A percentile compares a stretch with the other conserved stretches of the same genome.
Conservation (phyloP, 225 moss, liverwort and hornwort species). For the Pseudoscleropodium purum region DNA sequence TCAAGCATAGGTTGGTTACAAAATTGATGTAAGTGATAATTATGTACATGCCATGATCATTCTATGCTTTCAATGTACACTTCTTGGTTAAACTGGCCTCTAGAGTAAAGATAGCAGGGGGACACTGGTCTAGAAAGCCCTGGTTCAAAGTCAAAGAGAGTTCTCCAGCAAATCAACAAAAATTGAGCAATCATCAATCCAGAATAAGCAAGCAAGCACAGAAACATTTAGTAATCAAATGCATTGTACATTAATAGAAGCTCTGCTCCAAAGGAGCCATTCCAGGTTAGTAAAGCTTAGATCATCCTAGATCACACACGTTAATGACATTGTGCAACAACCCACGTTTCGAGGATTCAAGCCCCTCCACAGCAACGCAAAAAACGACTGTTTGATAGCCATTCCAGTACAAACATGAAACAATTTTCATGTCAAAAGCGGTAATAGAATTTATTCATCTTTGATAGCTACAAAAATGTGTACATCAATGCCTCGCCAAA, state of each 20-base stretch:
- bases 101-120: too few relatives aligned
- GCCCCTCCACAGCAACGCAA: neutral
- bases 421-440: neutral
- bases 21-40: too few relatives aligned
- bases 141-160: too few relatives aligned
- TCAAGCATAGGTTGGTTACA: too few relatives aligned
- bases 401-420: neutral
- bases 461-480: neutral
- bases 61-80: too few relatives aligned
- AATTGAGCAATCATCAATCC: neutral
- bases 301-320: neutral
- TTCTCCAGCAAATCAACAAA: neutral
- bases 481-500: neutral
- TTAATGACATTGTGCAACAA: neutral
- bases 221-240: neutral
- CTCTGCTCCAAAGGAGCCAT: neutral
- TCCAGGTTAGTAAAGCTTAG: neutral
- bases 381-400: neutral
- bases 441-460: neutral
- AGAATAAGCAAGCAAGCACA: neutral
- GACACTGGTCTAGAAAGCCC: too few relatives aligned
- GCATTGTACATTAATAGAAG: neutral
- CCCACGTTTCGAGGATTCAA: neutral
- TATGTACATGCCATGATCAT: too few relatives aligned
- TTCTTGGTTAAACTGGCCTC: too few relatives aligned